Percentiles rank a stretch among this genome's conserved stretches.
These are phyloP conservation scores for Blastocystis sp. DNA, from an alignment of 352 stramenopile genomes.

Conservation along the genomic window DNA sequence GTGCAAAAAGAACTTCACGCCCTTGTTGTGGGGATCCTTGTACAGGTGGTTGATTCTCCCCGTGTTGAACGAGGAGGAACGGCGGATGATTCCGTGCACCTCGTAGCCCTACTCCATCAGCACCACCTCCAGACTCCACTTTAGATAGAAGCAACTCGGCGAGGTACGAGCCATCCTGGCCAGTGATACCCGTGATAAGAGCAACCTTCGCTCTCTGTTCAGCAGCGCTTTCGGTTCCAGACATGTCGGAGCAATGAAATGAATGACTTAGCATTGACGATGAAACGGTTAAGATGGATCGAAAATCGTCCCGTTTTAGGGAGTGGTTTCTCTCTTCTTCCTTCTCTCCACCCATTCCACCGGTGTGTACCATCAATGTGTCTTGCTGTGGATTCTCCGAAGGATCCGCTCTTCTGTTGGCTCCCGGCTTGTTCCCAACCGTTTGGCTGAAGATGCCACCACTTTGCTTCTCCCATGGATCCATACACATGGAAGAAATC, in stretches of 20 bases:
- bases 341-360: no score
- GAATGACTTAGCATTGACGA: neutral
- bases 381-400: no score
- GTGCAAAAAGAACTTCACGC: constrained; percentile 91
- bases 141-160: constrained; percentile 92
- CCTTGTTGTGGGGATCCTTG: constrained; percentile 86
- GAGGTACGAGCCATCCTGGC: constrained; percentile 96
- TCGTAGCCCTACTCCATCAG: constrained; percentile 79
- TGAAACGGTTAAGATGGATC: neutral
- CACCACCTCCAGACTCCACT: neutral
- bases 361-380: no score
- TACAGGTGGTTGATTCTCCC: constrained; percentile 95
- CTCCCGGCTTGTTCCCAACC: no score
- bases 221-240: neutral
- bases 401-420: no score
- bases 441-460: no score
- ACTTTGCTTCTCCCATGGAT: no score
- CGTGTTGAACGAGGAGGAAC: constrained; percentile 96
- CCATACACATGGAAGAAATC: no score
- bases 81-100: constrained; percentile 89
- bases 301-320: no score
- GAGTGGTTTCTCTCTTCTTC: no score
- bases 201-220: constrained; percentile 74
- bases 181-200: constrained; percentile 95
- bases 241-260: neutral